A percentile compares a stretch with the other conserved stretches of the same genome.
Conservation (phyloP, 73 alveolate genomes). For the Paramecium sonneborni region DNA sequence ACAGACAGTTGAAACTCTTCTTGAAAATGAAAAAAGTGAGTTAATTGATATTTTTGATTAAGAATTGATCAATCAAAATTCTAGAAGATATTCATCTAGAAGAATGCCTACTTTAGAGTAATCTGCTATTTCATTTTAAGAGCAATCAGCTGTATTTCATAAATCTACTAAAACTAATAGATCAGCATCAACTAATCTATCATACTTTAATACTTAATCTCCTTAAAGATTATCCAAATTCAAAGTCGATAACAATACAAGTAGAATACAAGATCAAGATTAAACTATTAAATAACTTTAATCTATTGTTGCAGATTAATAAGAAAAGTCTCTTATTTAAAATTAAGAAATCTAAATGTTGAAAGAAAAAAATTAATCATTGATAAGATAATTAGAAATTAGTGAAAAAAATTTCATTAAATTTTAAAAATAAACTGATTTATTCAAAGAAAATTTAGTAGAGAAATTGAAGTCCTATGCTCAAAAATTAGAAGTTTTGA, state of each 20-base stretch:
- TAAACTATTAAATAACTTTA: not conserved
- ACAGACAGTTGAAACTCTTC: constrained; percentile 36
- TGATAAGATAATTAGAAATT: not conserved
- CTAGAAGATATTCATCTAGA: not conserved
- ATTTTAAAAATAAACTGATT: constrained; percentile 43
- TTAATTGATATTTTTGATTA: constrained; percentile 7
- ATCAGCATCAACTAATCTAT: constrained; percentile 48
- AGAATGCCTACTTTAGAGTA: constrained; percentile 49
- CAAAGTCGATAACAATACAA: not conserved
- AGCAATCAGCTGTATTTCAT: constrained; percentile 40
- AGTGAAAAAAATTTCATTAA: not conserved
- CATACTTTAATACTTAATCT: not conserved
- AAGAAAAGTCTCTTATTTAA: not conserved
- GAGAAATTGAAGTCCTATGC: constrained; percentile 12
- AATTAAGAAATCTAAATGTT: not conserved
- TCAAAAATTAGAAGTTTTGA: not conserved
- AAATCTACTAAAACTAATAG: constrained; percentile 52
- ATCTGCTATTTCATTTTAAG: constrained; percentile 40
- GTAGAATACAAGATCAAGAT: not conserved
- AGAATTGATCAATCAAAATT: not conserved
- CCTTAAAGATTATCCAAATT: constrained; percentile 18
- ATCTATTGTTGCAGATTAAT: not conserved
- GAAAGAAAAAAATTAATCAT: not conserved
- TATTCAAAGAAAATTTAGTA: constrained; percentile 40
- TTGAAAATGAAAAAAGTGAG: constrained; percentile 9